A percentile compares a stretch with the other conserved stretches of the same genome.
Evolutionary conservation across 257 asterid genomes (phyloP).

Genomic region (Nicotiana undulata): DNA sequence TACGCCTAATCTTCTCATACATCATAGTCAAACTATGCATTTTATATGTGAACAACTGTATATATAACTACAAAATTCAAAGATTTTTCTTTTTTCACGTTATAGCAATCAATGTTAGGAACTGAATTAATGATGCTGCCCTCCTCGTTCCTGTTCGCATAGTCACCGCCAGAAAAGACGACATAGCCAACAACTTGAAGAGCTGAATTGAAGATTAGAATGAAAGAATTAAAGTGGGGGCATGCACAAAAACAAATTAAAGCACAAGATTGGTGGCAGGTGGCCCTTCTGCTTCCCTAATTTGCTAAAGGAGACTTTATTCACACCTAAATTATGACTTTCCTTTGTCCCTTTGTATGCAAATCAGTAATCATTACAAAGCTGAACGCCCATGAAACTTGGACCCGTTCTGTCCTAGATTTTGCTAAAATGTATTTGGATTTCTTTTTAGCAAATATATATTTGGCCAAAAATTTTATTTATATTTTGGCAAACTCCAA

Average conservation of each 20-base stretch:
- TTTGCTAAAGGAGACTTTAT: constrained; percentile 12
- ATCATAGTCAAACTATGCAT: neutral
- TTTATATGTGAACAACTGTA: neutral
- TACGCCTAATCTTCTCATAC: neutral
- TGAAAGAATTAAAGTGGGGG: neutral
- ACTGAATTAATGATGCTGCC: neutral
- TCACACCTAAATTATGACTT: constrained; percentile 13
- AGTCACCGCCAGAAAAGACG: neutral
- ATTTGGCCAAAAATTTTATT: too few species aligned
- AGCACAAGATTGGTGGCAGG: constrained; percentile 10
- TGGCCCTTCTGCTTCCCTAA: constrained; percentile 19
- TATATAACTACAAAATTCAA: neutral
- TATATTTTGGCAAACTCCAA: too few species aligned
- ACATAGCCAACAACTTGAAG: neutral
- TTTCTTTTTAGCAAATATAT: too few species aligned
- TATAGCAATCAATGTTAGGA: neutral
- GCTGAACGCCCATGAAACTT: neutral
- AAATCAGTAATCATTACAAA: constrained; percentile 24
- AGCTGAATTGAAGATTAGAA: neutral
- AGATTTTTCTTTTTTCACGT: neutral
- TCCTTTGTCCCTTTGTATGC: constrained; percentile 15
- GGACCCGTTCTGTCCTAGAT: too few species aligned
- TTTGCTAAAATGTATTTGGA: too few species aligned
- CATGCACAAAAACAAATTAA: neutral
- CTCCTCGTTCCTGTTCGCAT: neutral